Conservation (phyloP, 1,284 basidiomycete genomes). For the Bjerkandera adusta region DNA sequence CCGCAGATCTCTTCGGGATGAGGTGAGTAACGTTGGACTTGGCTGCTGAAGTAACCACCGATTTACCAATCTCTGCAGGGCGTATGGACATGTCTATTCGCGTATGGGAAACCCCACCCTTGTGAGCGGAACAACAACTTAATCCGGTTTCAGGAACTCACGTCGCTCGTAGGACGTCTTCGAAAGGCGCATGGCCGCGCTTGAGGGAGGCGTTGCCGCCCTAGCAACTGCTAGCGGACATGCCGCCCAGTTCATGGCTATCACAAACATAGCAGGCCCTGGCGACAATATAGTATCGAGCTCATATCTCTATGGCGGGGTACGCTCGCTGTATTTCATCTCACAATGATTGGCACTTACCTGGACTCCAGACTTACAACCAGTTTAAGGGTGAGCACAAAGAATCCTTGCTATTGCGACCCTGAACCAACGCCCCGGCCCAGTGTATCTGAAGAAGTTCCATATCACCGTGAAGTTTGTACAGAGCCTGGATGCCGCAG, state of each 20-base stretch:
- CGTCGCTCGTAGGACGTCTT: constrained; percentile 62
- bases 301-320: constrained; percentile 67
- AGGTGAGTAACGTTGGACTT: constrained; percentile 35
- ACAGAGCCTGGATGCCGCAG: constrained; percentile 55
- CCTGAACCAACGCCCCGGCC: neutral
- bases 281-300: constrained; percentile 84
- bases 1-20: constrained; percentile 81
- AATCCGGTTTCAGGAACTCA: neutral
- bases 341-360: constrained; percentile 1
- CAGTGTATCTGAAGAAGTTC: constrained; percentile 76
- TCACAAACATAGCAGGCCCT: constrained; percentile 58
- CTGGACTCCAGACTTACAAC: constrained; percentile 73
- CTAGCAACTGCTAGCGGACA: constrained; percentile 81
- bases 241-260: constrained; percentile 80
- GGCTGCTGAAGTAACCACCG: neutral
- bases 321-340: constrained; percentile 30
- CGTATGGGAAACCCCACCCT: constrained; percentile 85
- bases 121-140: constrained; percentile 37
- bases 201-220: constrained; percentile 82
- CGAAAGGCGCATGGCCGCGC: constrained; percentile 80
- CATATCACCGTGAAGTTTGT: constrained; percentile 83
- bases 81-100: constrained; percentile 76
- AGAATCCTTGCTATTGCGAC: neutral
- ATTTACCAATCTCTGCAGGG: constrained; percentile 31
- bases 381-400: constrained; percentile 83